Conservation (phyloP, 1,284 basidiomycete genomes). For the Flammula alnicola region DNA sequence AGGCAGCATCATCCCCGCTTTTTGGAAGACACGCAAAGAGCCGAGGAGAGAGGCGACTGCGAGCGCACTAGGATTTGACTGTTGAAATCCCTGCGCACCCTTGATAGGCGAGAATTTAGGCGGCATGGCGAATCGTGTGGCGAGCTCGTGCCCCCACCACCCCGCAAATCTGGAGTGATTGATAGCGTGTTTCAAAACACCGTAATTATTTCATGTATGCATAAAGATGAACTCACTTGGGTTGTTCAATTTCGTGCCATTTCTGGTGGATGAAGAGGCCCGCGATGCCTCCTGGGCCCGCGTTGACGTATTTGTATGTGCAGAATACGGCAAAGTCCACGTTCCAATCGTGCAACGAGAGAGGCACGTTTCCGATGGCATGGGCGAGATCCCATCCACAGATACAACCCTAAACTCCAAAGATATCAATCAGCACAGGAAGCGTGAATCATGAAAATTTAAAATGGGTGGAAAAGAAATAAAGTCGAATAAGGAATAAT, state of each 20-base stretch:
- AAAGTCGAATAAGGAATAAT: too few relatives aligned
- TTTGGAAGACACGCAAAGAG: conserved; percentile 80
- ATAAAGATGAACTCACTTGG: conserved; percentile 52
- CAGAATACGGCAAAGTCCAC: conserved; percentile 99
- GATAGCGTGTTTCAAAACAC: conserved; percentile 4
- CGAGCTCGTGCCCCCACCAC: conserved; percentile 96
- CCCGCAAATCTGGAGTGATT: conserved; percentile 74
- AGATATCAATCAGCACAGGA: conserved; percentile 19
- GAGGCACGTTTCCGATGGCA: conserved; percentile 91
- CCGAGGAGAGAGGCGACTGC: conserved; percentile 81
- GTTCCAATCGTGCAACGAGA: conserved; percentile 90
- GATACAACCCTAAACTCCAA: conserved; percentile 73
- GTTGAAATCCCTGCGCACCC: conserved; percentile 95
- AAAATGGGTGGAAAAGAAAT: too few relatives aligned
- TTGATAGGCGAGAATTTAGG: conserved; percentile 80
- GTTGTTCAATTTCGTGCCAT: conserved; percentile 64
- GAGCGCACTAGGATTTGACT: conserved; percentile 91
- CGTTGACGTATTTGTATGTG: conserved; percentile 97
- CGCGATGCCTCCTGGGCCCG: conserved; percentile 95
- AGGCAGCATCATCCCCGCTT: conserved; percentile 73
- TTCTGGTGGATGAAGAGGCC: conserved; percentile 89
- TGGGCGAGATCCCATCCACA: conserved; percentile 98
- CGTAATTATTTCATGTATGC: conserved; percentile 15
- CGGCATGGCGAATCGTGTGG: conserved; percentile 92
- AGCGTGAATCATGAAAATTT: conserved; percentile 14